Evolutionary conservation across 179 eudicot genomes (phyloP), one percentile per base, ranked within the genome.

Genomic region (Monotropa hypopitys): DNA sequence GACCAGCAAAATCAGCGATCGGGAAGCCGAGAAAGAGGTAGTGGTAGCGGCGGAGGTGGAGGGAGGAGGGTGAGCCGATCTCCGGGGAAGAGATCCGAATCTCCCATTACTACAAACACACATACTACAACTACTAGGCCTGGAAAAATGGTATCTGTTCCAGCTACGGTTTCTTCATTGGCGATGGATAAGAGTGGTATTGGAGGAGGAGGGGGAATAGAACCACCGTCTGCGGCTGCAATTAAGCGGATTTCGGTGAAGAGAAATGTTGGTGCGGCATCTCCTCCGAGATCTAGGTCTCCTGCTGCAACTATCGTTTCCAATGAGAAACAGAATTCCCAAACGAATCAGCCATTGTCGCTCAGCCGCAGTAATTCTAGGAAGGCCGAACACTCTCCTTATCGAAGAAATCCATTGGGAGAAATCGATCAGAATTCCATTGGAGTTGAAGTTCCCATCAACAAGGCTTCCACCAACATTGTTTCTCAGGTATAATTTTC

Each of bases 101-200:
- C 92, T 30, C 97, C 98, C 0, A 80, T 84, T 33, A 51, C 62
- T 7, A 23, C 75, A 2, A 42, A 50, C 32, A 9, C 74, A 30
- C 13, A 20, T 42, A 72, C 40, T 46, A n/a, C 11, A 4, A 20
- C 26, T 80, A 76, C 47, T 23, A 87, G 81, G 83, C 97, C 97
- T 0, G 97, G 89, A 79, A 95, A 95, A 77, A 83, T 93, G 89
- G 88, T 95, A 2, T 89, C 98, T 5, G 98, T 94, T 0, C 98
- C 98, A n/a, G 93, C 98, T 12, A 92, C 93, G 26, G 96, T 89
- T n/a, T 68, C 88, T 18, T 83, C 89, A 7, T 20, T 88, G 78
- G 78, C 90, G 2, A 42, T 84, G 83, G 93, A 90, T 46, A 92
- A 89, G 84, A 84, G 82, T 50, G 80, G 53, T 45, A 79, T 49